Percentiles rank a stretch among this genome's conserved stretches.
Conservation (phyloP, 2,329 filamentous ascomycete genomes). For the Calonectria hawksworthii region DNA sequence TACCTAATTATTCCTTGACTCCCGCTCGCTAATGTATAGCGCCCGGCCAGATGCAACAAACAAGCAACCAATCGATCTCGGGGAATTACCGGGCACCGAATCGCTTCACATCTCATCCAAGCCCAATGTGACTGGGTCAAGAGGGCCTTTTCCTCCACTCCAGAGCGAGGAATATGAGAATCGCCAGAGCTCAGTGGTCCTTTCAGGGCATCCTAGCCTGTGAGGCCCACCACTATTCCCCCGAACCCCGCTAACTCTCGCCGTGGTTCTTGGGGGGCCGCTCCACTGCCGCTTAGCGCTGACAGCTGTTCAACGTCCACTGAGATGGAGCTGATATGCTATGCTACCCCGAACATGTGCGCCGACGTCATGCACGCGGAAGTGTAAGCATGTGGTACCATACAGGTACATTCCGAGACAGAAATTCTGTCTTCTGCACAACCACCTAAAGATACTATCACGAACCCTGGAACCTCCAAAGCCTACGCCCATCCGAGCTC, state of each 20-base stretch:
- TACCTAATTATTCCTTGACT: neutral
- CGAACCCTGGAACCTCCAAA: slow-evolving; percentile 14
- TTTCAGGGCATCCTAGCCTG: neutral
- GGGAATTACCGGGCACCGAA: neutral
- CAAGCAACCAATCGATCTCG: neutral
- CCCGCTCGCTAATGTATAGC: neutral
- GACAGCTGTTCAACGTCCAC: neutral
- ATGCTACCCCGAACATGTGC: neutral
- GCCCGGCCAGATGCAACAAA: neutral
- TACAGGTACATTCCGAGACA: slow-evolving; percentile 6
- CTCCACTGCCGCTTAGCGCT: neutral
- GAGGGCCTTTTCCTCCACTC: neutral
- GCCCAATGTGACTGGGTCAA: neutral
- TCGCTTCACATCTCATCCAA: neutral
- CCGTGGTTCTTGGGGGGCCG: neutral
- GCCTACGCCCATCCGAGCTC: slow-evolving; percentile 28
- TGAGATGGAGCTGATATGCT: neutral
- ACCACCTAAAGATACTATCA: neutral
- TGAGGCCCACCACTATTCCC: neutral
- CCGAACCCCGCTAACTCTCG: neutral
- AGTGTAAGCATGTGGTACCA: slow-evolving; percentile 3
- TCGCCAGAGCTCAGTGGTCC: neutral
- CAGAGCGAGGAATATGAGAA: neutral
- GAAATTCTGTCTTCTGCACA: neutral
- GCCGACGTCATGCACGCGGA: slow-evolving; percentile 8